Conservation (phyloP, 768 basidiomycete species). For the Paxillus involutus region DNA sequence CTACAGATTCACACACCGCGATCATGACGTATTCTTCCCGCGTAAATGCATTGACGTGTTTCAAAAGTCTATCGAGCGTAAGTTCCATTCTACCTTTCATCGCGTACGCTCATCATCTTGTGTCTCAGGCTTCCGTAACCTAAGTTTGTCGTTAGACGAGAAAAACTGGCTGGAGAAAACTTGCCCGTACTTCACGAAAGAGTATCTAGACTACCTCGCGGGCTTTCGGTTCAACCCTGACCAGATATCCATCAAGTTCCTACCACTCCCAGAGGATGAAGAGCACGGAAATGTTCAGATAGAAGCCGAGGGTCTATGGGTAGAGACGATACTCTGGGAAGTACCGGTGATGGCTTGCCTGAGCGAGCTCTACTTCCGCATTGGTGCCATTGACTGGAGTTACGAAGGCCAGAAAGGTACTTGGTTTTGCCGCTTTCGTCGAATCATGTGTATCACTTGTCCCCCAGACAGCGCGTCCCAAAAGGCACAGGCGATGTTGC, state of each 20-base stretch:
- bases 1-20: slow-evolving; percentile 83
- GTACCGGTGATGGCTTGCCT: slow-evolving; percentile 92
- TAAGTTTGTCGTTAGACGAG: slow-evolving; percentile 63
- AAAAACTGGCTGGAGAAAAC: slow-evolving; percentile 58
- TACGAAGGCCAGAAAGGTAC: slow-evolving; percentile 76
- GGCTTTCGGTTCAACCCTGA: slow-evolving; percentile 71
- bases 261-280: slow-evolving; percentile 51
- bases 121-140: slow-evolving; percentile 61
- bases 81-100: slow-evolving; percentile 35
- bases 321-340: slow-evolving; percentile 91
- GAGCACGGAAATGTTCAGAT: slow-evolving; percentile 69
- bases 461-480: slow-evolving; percentile 63
- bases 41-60: slow-evolving; percentile 25
- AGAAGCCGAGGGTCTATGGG: slow-evolving; percentile 70
- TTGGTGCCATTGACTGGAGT: slow-evolving; percentile 77
- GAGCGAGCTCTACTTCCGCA: slow-evolving; percentile 85
- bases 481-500: slow-evolving; percentile 67
- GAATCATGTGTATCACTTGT: not conserved
- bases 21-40: slow-evolving; percentile 62
- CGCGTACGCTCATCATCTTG: slow-evolving; percentile 39
- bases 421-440: too few relatives aligned
- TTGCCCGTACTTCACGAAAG: slow-evolving; percentile 72
- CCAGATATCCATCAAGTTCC: slow-evolving; percentile 58
- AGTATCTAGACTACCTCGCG: slow-evolving; percentile 78
- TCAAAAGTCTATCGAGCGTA: slow-evolving; percentile 55